These are phyloP conservation scores for Thuidium tamariscinum DNA, from an alignment of 225 moss, liverwort and hornwort genomes.

Conservation along the genomic window DNA sequence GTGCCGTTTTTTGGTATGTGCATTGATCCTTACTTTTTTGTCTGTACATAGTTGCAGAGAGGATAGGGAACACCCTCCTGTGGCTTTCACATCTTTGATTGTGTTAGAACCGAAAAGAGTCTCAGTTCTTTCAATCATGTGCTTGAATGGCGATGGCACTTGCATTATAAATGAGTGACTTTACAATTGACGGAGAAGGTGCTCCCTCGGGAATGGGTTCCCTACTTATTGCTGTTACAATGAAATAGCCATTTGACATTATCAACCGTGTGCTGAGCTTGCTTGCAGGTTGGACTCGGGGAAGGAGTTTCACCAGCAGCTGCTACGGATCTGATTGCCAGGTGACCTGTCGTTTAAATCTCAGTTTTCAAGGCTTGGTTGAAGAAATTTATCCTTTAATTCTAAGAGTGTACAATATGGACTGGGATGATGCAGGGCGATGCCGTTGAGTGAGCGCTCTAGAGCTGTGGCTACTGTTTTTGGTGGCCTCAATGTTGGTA, in stretches of 20 bases:
- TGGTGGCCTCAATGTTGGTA: conserved; percentile 88
- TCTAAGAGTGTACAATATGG: not conserved
- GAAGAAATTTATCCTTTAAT: not conserved
- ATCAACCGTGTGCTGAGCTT: not conserved
- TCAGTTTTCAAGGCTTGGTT: not conserved
- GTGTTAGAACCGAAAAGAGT: not conserved
- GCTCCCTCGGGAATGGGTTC: not conserved
- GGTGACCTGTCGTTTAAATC: conserved; percentile 17
- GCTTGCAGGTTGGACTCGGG: conserved; percentile 90
- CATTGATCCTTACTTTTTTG: not conserved
- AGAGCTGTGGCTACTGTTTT: conserved; percentile 95
- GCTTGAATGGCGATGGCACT: not conserved
- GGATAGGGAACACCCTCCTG: not conserved
- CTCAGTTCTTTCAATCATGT: not conserved
- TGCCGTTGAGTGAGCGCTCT: conserved; percentile 82
- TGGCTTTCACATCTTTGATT: not conserved
- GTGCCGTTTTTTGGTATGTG: conserved; percentile 70
- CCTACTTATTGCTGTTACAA: not conserved
- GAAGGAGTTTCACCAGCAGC: conserved; percentile 95
- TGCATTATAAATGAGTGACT: not conserved
- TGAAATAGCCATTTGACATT: not conserved
- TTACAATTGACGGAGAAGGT: not conserved
- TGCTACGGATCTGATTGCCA: conserved; percentile 93
- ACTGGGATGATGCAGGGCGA: conserved; percentile 48
- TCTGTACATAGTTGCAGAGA: not conserved